Base-by-base conservation (phyloP, 257 asterid species). In the Plantago elongata region DNA sequence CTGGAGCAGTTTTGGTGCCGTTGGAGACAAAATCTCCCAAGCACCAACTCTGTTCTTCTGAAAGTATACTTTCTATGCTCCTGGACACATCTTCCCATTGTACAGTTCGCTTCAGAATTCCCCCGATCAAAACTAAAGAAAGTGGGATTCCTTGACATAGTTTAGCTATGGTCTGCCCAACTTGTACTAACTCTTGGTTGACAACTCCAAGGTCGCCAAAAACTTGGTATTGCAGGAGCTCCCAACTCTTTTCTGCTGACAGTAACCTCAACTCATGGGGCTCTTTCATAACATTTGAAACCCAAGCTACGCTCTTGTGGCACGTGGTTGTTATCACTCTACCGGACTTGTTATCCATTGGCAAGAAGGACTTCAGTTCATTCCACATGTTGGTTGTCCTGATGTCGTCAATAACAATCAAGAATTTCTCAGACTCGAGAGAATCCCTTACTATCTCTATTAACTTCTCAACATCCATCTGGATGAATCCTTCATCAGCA, bases 391-490 rank as follows among this genome's bases (percentile, higher is more conserved):
- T 69, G 11, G 13, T 15, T 0, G 63, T 68, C 81, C 81, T 71
- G 37, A 75, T 73, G 46, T 70, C 79, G 49, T 75, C 79, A 63
- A 75, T 13, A 13, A 70, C 73, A 18, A 70, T 71, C 46, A 75
- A 59, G 43, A 60, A 75, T 9, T 70, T 70, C 30, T 66, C 62
- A 16, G 40, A 15, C 51, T 51, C 64, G 45, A 67, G 58, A 45
- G 14, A 17, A 0, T 22, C 58, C 5, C 9, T 12, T 11, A 65
- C 18, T 15, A 11, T 17, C 15, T 45, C 17, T 4, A 44, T 57
- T 50, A 75, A 45, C 6, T 63, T 58, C 11, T 45, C 68, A 10
- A 45, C 40, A 3, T 5, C 67, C 6, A 37, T 40, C 65, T 47
- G 50, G 29, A 14, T 44, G 44, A 13, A 30, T 57, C 30, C 34